Base-by-base conservation (phyloP, 441 rosid species). In the Gossypium aridum region DNA sequence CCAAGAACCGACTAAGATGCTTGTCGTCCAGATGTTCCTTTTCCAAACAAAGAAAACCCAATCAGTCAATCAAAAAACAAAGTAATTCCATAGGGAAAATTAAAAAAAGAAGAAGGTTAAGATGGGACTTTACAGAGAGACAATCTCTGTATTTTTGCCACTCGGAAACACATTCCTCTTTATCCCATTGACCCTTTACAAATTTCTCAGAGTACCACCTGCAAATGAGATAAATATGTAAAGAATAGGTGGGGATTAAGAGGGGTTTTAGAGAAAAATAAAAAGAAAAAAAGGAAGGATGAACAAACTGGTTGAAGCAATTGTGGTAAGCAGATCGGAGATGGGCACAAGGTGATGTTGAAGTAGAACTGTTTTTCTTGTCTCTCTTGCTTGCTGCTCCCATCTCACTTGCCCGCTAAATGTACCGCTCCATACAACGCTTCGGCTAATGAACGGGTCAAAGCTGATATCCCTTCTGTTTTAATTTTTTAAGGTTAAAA, bases 191-290 rank as follows among this genome's bases (percentile, higher is more conserved):
- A 62, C 97, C 96, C 81, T 87, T 92, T 14, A 91, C 85, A 28
- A 91, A 94, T 74, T 89, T 92, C 74, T 94, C 97, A 0, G 94
- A 85, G 49, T 94, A 92, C 97, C 98, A 92, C 79, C 98, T 92
- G 72, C 47, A 16, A 53, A 34, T 20, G 54, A 63, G 16, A 47
- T 63, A 7, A 17, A 71, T 37, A 61, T 10, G 45, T 63, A 8
- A 14, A 71, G 4, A 14, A 70, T 3, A 16, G 19, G 26, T 55
- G 47, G 59, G 74, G 80, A 31, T 76, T 77, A 39, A 51, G 54
- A 39, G 19, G 71, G 71, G 69, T 26, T 71, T 70, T 16, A 13
- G 5, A 45, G 22, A 3, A 55, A 5, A 1, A 7, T 51, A 28
- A 39, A 20, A 2, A 5, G 23, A 20, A 17, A 20, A 56, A 3